A percentile compares a stretch with the other conserved stretches of the same genome.
These are phyloP conservation scores for Candida adriatica DNA, from an alignment of 805 yeast species.

Conservation along the genomic window DNA sequence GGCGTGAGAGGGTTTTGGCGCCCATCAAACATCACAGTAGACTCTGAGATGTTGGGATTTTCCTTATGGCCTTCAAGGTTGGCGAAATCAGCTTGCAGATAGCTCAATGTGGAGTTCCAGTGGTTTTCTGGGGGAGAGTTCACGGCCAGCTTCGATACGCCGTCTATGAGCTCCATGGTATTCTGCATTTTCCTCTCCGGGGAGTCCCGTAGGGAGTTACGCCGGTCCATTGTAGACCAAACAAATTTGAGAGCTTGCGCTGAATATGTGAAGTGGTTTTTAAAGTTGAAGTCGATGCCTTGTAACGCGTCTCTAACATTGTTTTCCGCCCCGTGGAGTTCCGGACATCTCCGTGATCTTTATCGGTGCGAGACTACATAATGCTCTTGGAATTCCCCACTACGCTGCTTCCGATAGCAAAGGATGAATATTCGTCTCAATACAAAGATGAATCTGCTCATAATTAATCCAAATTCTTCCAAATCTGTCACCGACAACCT, in stretches of 20 bases:
- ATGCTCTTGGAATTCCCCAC: no score
- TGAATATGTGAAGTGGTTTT: no score
- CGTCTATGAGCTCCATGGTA: conserved; percentile 9
- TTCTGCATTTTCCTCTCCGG: conserved; percentile 5
- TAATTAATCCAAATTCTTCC: conserved; percentile 46
- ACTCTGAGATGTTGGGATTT: conserved; percentile 16
- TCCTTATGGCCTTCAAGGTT: conserved; percentile 1
- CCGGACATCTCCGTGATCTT: no score
- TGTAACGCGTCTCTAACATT: no score
- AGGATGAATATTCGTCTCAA: background rate
- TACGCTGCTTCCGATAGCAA: background rate
- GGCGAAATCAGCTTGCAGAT: conserved; percentile 9
- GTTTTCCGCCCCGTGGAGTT: no score
- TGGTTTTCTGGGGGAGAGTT: conserved; percentile 5
- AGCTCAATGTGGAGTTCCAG: conserved; percentile 15
- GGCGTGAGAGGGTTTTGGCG: conserved; percentile 14
- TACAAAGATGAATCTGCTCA: conserved; percentile 21
- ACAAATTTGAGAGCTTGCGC: no score
- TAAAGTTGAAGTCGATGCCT: no score
- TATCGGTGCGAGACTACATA: no score
- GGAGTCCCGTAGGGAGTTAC: conserved; percentile 3
- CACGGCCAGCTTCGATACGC: conserved; percentile 9
- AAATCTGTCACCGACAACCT: conserved; percentile 36
- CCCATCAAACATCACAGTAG: conserved; percentile 14
- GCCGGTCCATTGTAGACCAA: conserved; percentile 9